These are phyloP conservation scores for Tuber melanosporum DNA, from an alignment of 495 filamentous ascomycete species.

Conservation along the genomic window DNA sequence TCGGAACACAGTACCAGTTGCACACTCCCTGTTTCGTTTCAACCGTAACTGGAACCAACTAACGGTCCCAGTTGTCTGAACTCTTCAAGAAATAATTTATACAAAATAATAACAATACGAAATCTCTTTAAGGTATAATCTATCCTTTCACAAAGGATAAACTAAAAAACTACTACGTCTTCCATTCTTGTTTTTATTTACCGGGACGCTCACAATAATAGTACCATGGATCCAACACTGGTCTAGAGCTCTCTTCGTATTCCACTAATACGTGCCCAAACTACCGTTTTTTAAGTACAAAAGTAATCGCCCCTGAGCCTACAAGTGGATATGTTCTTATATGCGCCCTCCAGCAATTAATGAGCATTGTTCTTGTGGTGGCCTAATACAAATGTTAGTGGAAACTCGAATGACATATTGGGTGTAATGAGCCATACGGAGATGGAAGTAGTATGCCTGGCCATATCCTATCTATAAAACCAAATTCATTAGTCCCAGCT, in stretches of 20 bases:
- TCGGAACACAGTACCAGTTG: not conserved
- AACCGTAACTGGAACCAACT: not conserved
- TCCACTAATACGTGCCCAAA: not conserved
- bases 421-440: conserved; percentile 60
- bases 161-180: not conserved
- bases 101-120: not conserved
- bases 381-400: conserved; percentile 53
- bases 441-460: conserved; percentile 99
- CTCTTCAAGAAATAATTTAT: not conserved
- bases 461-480: conserved; percentile 64
- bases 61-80: not conserved
- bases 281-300: not conserved
- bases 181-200: not conserved
- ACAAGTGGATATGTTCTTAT: not conserved
- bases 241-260: not conserved
- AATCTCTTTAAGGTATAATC: not conserved
- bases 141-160: not conserved
- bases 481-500: conserved; percentile 13
- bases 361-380: conserved; percentile 99
- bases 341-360: conserved; percentile 49
- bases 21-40: not conserved
- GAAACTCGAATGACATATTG: not conserved
- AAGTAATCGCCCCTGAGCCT: not conserved
- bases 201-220: not conserved
- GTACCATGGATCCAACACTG: not conserved